These are phyloP conservation scores for Boletus speciosus DNA, from an alignment of 768 basidiomycete species.

Conservation along the genomic window DNA sequence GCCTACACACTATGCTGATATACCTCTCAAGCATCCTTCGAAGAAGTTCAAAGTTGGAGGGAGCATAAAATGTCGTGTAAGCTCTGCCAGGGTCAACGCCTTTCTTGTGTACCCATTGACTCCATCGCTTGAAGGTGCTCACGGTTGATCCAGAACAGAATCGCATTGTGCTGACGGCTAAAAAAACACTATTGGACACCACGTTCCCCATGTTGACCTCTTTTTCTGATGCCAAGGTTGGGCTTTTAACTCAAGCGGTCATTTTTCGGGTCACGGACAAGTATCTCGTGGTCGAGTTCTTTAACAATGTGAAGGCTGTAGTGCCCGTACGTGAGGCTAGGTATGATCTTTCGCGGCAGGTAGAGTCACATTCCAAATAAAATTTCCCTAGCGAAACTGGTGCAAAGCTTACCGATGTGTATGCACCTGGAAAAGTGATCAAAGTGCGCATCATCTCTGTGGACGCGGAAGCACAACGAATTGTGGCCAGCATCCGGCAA, in stretches of 20 bases:
- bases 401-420: slow-evolving; percentile 55
- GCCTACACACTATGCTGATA: slow-evolving; percentile 95
- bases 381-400: slow-evolving; percentile 58
- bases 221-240: slow-evolving; percentile 65
- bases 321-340: slow-evolving; percentile 80
- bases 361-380: not conserved
- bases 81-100: slow-evolving; percentile 21
- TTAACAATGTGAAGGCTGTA: slow-evolving; percentile 80
- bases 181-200: slow-evolving; percentile 85
- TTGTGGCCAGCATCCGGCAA: slow-evolving; percentile 86
- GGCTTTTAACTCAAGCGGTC: slow-evolving; percentile 74
- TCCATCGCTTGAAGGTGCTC: slow-evolving; percentile 61
- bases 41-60: slow-evolving; percentile 84
- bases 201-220: slow-evolving; percentile 63
- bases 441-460: slow-evolving; percentile 75
- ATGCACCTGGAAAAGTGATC: slow-evolving; percentile 78
- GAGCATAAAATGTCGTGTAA: slow-evolving; percentile 80
- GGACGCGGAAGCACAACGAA: slow-evolving; percentile 54
- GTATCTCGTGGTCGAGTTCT: slow-evolving; percentile 83
- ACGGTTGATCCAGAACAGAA: slow-evolving; percentile 77
- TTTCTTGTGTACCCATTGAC: not conserved
- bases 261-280: slow-evolving; percentile 82
- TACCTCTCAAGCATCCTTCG: slow-evolving; percentile 88
- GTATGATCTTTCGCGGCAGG: slow-evolving; percentile 40
- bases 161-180: slow-evolving; percentile 83